Evolutionary conservation across 352 stramenopile genomes (phyloP), one percentile per base, ranked within the genome.

Genomic region (Pythium brassicae): DNA sequence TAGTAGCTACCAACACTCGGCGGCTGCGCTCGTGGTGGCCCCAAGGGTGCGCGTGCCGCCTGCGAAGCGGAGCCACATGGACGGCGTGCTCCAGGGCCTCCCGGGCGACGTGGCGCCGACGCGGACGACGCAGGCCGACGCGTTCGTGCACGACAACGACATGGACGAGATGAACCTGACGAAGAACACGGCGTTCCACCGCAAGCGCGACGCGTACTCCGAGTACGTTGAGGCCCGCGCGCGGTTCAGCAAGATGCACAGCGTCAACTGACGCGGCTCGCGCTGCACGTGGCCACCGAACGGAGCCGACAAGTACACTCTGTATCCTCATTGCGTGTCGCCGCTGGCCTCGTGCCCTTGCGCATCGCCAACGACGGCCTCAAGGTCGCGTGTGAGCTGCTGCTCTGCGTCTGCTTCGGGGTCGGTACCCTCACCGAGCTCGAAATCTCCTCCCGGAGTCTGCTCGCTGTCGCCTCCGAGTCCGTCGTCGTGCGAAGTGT

Each of bases 191-290:
- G 74, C 67, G 25, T 78, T 84, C 57, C 79, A 87, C 58, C 83
- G 85, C 50, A 94, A 94, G 63, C 83, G 83, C 43, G 85, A 94
- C 55, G 69, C 80, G 39, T 92, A 94, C 72, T 94, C 85, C 9
- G 85, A 93, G 51, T 94, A 94, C 54, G 83, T 94, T 50, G 85
- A 94, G 59, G 85, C 85, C n/a, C 76, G 83, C 45, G 85, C 83
- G 27, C 78, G 85, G 19, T 94, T 94, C 68, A 93, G 83, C 61
- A 94, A 94, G 63, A 92, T 94, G 83, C 85, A 94, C 65, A 92
- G 83, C 51, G 85, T 94, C 20, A 93, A 77, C 22, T 94, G 71
- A 59, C 2, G 12, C 19, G 14, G 23, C 22, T n/a, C n/a, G n/a
- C n/a, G n/a, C n/a, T n/a, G n/a, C n/a, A n/a, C n/a, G n/a, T n/a